Conservation (phyloP, 352 stramenopile genomes). For the Stephanocyclus meneghinianus region DNA sequence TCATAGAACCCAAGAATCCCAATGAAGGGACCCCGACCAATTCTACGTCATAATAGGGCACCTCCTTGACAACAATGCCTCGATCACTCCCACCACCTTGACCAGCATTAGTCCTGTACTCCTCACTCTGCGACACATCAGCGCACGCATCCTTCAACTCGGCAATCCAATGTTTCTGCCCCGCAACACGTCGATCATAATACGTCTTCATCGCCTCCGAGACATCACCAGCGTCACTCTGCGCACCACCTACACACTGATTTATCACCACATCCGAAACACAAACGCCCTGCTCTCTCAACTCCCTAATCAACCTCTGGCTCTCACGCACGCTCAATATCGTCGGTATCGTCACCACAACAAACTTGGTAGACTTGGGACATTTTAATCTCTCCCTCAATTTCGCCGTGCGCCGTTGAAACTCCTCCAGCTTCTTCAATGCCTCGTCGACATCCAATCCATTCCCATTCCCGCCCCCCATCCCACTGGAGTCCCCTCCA, state of each 20-base stretch:
- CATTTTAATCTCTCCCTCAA: constrained; percentile 69
- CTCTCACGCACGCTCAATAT: constrained; percentile 80
- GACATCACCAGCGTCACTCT: constrained; percentile 8
- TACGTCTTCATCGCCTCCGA: constrained; percentile 62
- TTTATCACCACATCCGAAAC: constrained; percentile 79
- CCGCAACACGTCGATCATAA: constrained; percentile 65
- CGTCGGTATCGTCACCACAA: constrained; percentile 86
- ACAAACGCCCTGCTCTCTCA: constrained; percentile 65
- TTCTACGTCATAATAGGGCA: constrained; percentile 87
- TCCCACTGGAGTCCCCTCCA: constrained; percentile 36
- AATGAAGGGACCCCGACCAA: constrained; percentile 82
- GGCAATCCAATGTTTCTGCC: constrained; percentile 74
- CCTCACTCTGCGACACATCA: constrained; percentile 63
- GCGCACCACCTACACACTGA: constrained; percentile 62
- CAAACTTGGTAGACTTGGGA: constrained; percentile 77
- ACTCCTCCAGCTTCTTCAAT: constrained; percentile 69
- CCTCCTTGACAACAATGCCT: constrained; percentile 67
- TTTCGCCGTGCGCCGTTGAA: constrained; percentile 66
- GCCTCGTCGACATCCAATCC: constrained; percentile 67
- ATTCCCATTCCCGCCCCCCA: constrained; percentile 22
- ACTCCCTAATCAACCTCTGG: constrained; percentile 72
- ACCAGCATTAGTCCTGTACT: constrained; percentile 59
- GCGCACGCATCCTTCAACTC: constrained; percentile 67
- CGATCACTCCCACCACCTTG: constrained; percentile 26
- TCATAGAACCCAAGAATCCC: constrained; percentile 65